Conservation (phyloP, 1,139 yeast genomes). For the Wickerhamomyces sp. region DNA sequence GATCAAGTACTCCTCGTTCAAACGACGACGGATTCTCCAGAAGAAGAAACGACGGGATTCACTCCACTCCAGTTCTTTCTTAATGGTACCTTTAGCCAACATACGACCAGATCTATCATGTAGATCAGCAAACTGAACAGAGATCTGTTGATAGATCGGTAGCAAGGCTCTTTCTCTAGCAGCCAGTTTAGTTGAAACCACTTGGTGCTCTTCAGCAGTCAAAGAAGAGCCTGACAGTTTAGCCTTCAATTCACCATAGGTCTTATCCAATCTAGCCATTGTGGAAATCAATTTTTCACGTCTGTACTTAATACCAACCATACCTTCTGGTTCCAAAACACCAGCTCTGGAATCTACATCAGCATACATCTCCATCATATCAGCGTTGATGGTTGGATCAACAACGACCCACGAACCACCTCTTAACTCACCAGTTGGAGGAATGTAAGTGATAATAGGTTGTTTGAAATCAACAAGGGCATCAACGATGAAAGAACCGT, state of each 20-base stretch:
- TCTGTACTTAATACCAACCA: conserved; percentile 97
- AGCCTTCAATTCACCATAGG: conserved; percentile 61
- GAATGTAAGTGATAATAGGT: conserved; percentile 94
- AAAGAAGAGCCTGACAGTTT: conserved; percentile 50
- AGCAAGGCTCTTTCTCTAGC: conserved; percentile 76
- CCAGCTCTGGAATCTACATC: conserved; percentile 97
- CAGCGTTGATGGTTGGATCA: conserved; percentile 94
- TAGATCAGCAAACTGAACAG: conserved; percentile 94
- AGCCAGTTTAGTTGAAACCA: conserved; percentile 57
- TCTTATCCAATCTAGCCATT: conserved; percentile 82
- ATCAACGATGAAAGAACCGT: conserved; percentile 94
- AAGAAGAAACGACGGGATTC: conserved; percentile 92
- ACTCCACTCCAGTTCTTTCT: conserved; percentile 79
- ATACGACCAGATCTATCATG: conserved; percentile 97
- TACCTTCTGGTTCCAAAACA: conserved; percentile 97
- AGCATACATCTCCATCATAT: conserved; percentile 99
- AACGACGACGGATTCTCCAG: conserved; percentile 98
- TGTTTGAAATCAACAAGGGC: conserved; percentile 94
- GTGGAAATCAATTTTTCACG: conserved; percentile 85
- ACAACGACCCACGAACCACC: conserved; percentile 99
- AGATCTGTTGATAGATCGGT: conserved; percentile 88
- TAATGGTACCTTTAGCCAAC: conserved; percentile 90
- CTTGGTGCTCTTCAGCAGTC: conserved; percentile 60
- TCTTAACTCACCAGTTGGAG: conserved; percentile 96
- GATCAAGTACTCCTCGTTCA: conserved; percentile 86